Evolutionary conservation across 192 early-diverging fungal species (phyloP), one percentile per base, ranked within the genome.

Genomic region (Coemansia reversa): DNA sequence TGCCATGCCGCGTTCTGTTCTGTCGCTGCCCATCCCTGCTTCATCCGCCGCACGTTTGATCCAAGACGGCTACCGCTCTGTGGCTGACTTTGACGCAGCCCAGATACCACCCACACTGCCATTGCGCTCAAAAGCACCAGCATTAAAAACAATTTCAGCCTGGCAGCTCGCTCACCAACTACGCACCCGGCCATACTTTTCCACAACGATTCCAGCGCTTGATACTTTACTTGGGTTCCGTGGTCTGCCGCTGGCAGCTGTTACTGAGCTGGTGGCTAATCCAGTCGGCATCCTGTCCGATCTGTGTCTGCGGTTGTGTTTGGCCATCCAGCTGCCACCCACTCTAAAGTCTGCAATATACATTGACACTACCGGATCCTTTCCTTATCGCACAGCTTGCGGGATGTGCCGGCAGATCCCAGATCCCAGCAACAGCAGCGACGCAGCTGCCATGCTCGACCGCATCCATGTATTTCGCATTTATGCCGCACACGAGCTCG

Each of bases 401-500:
- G 11, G 49, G 8, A 14, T 33, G 53, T 7, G 53, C 58, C 7
- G 63, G 45, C 25, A 42, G 39, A 19, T 28, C 53, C 12, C 48
- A 52, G 28, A 22, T 32, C 42, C 30, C 16, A 23, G 20, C 39
- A 1, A 14, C 27, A 19, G 24, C 35, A 20, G 22, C 20, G 50
- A 3, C 28, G 25, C 49, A 5, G 28, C 33, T 30, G 33, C 27
- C 25, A 20, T 61, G 45, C 63, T 66, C 32, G 59, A 60, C 8
- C 19, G 58, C 4, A 59, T 69, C 35, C 48, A 55, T 20, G 63
- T 69, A 23, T 69, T 75, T 59, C 67, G 73, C 22, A 55, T 69
- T 12, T 66, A 66, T 47, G 62, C 50, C 11, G 73, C 67, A 16
- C 73, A 75, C 23, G 74, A 76, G 64, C 51, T 76, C 22, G 35